Percentiles rank a stretch among this genome's conserved stretches.
Evolutionary conservation across 192 early-diverging fungal genomes (phyloP).

Genomic region (Coemansia brasiliensis): DNA sequence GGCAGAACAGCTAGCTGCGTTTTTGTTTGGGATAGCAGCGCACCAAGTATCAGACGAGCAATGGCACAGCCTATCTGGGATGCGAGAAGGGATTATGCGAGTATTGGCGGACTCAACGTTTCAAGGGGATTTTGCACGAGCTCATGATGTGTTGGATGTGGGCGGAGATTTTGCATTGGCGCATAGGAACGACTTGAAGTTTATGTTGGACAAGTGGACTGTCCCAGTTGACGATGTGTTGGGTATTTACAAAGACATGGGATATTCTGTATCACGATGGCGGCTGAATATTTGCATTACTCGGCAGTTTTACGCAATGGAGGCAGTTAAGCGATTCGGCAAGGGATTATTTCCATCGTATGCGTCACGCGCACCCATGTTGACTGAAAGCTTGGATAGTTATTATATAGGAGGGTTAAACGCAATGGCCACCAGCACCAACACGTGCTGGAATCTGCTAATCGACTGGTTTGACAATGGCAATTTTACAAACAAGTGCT

Average conservation of each 20-base stretch:
- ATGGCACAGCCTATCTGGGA: constrained; percentile 50
- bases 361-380: constrained; percentile 64
- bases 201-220: constrained; percentile 38
- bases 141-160: constrained; percentile 50
- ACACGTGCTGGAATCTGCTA: constrained; percentile 36
- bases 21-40: constrained; percentile 50
- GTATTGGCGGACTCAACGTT: constrained; percentile 46
- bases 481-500: constrained; percentile 22
- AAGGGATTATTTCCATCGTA: constrained; percentile 40
- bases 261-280: constrained; percentile 20
- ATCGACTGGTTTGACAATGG: constrained; percentile 47
- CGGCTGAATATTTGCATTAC: constrained; percentile 36
- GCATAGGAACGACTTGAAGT: constrained; percentile 39
- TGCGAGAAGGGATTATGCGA: constrained; percentile 48
- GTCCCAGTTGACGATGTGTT: constrained; percentile 48
- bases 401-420: constrained; percentile 72
- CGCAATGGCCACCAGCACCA: constrained; percentile 35
- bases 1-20: constrained; percentile 42
- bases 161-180: constrained; percentile 55
- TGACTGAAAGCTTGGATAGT: constrained; percentile 68
- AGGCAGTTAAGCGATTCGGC: constrained; percentile 55
- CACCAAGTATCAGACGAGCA: constrained; percentile 55
- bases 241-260: constrained; percentile 39
- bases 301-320: constrained; percentile 50
- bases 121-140: constrained; percentile 31